Evolutionary conservation across 176 grass and related monocot species (phyloP).

Genomic region (Alopecurus myosuroides): DNA sequence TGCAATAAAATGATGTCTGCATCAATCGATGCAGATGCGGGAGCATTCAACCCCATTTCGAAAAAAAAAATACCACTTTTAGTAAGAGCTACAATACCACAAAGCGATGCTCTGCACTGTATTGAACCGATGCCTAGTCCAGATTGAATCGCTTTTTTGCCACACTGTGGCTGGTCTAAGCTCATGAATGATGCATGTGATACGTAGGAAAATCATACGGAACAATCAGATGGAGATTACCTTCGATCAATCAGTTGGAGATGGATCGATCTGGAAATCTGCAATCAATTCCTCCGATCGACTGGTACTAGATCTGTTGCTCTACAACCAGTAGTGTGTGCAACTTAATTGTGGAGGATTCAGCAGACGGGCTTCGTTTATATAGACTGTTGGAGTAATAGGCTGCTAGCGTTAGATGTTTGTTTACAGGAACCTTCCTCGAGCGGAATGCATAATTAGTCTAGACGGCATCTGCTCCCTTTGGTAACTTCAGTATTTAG

Average conservation of each 20-base stretch:
- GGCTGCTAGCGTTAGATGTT: neutral
- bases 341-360: neutral
- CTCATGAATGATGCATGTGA: neutral
- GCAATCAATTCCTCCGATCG: neutral
- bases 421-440: neutral
- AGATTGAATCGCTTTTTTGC: neutral
- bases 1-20: too few relatives aligned
- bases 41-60: too few relatives aligned
- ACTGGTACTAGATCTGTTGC: neutral
- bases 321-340: neutral
- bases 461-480: neutral
- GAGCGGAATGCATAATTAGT: neutral
- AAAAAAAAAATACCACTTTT: too few relatives aligned
- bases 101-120: too few relatives aligned
- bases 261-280: too few relatives aligned
- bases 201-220: neutral
- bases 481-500: neutral
- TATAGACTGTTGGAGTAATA: neutral
- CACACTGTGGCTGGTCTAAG: neutral
- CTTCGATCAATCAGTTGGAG: neutral
- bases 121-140: neutral
- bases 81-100: too few relatives aligned
- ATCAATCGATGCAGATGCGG: too few relatives aligned
- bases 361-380: neutral
- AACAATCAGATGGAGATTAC: neutral